Conservation (phyloP, 2,329 filamentous ascomycete genomes). For the Cordyceps militaris region DNA sequence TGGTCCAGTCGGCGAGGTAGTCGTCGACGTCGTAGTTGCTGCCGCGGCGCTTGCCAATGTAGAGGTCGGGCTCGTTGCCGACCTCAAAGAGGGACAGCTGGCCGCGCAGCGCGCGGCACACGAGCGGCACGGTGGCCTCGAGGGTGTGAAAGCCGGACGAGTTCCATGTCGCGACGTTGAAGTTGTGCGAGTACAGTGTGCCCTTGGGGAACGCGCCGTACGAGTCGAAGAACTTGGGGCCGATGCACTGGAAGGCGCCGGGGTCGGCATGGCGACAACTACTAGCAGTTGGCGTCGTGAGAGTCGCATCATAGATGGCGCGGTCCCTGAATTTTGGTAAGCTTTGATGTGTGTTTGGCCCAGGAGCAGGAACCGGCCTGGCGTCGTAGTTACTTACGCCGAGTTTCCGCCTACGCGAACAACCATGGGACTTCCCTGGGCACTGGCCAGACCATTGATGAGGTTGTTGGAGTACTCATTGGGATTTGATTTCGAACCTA, state of each 20-base stretch:
- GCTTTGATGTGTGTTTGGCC: neutral
- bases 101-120: conserved; percentile 19
- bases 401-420: conserved; percentile 19
- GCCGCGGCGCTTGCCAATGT: conserved; percentile 15
- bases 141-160: conserved; percentile 19
- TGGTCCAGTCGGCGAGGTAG: conserved; percentile 18
- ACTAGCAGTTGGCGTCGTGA: conserved; percentile 17
- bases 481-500: conserved; percentile 14
- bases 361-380: neutral
- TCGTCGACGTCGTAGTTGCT: conserved; percentile 14
- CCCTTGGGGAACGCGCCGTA: conserved; percentile 18
- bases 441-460: conserved; percentile 16
- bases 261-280: conserved; percentile 18
- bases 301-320: conserved; percentile 19
- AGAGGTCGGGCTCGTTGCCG: conserved; percentile 22
- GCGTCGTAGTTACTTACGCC: conserved; percentile 12
- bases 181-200: conserved; percentile 19
- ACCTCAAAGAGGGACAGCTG: conserved; percentile 19
- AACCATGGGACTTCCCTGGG: conserved; percentile 15
- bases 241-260: conserved; percentile 20
- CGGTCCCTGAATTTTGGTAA: conserved; percentile 15
- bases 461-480: conserved; percentile 18
- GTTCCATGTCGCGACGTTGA: conserved; percentile 20
- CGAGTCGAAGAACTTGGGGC: conserved; percentile 19
- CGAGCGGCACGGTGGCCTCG: conserved; percentile 18